phyloP scores from a whole-genome alignment of 129 eudicot genomes.

The Logfia minima region DNA sequence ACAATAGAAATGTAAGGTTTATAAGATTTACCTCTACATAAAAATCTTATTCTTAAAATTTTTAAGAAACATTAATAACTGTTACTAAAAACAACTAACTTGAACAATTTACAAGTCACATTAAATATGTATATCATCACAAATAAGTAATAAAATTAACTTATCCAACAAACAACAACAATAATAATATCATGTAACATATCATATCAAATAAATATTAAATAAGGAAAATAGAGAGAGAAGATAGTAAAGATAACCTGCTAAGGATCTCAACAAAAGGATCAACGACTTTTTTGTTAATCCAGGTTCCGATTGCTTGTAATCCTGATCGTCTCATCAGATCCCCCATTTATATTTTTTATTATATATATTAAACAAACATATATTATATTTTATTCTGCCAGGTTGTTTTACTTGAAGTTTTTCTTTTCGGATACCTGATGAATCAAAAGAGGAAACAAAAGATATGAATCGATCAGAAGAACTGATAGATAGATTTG shows the following conservation, averaged over 20 bases:
- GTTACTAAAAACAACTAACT: background rate
- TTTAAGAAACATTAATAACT: slow-evolving; percentile 1
- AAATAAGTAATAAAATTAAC: too few species aligned
- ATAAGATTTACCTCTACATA: background rate
- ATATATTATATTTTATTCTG: background rate
- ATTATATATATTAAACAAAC: background rate
- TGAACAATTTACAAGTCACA: background rate
- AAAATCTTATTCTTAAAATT: background rate
- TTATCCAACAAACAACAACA: background rate
- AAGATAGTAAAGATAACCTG: slow-evolving; percentile 43
- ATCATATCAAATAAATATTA: background rate
- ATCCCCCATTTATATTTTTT: slow-evolving; percentile 25
- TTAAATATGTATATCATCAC: too few species aligned
- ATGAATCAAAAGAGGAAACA: background rate
- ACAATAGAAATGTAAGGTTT: background rate
- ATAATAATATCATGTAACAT: background rate
- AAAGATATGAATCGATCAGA: background rate
- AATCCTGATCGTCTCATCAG: slow-evolving; percentile 41
- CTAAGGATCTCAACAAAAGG: slow-evolving; percentile 78
- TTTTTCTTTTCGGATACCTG: background rate
- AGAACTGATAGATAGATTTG: background rate
- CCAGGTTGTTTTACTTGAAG: background rate
- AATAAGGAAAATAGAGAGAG: background rate
- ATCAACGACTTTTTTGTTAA: slow-evolving; percentile 52
- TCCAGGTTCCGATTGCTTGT: slow-evolving; percentile 56